A percentile compares a stretch with the other conserved stretches of the same genome.
Conservation (phyloP, 768 basidiomycete genomes). For the Leucocoprinus birnbaumii region DNA sequence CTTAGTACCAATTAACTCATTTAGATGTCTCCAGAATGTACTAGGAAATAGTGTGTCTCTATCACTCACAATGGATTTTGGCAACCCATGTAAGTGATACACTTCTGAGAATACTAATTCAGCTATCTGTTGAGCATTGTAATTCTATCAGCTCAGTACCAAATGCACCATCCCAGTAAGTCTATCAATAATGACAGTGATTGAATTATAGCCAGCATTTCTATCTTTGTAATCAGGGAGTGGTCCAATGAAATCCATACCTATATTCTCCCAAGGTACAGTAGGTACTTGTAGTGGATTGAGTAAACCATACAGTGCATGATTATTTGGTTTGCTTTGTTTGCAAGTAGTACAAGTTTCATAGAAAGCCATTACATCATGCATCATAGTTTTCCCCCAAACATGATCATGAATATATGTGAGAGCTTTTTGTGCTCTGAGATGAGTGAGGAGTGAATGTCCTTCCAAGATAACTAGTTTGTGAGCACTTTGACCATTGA, state of each 20-base stretch:
- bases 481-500: slow-evolving; percentile 15
- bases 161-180: slow-evolving; percentile 14
- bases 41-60: slow-evolving; percentile 12
- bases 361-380: slow-evolving; percentile 5
- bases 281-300: slow-evolving; percentile 7
- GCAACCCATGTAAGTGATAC: slow-evolving; percentile 13
- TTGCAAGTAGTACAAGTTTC: slow-evolving; percentile 10
- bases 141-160: slow-evolving; percentile 5
- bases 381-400: slow-evolving; percentile 10
- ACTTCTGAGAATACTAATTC: slow-evolving; percentile 13
- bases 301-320: slow-evolving; percentile 11
- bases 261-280: slow-evolving; percentile 12
- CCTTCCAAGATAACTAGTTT: slow-evolving; percentile 36
- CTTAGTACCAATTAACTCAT: slow-evolving; percentile 10
- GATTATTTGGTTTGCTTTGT: slow-evolving; percentile 6
- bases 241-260: slow-evolving; percentile 14
- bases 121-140: slow-evolving; percentile 8
- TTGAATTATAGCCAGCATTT: slow-evolving; percentile 7
- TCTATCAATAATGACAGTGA: slow-evolving; percentile 12
- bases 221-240: slow-evolving; percentile 9
- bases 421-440: slow-evolving; percentile 34
- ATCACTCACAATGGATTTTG: slow-evolving; percentile 10
- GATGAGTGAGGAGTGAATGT: slow-evolving; percentile 36
- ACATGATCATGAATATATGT: slow-evolving; percentile 16
- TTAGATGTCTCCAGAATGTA: slow-evolving; percentile 11